Evolutionary conservation across 805 yeast species (phyloP), one percentile per base, ranked within the genome.

Genomic region (Candida palmyrensis): DNA sequence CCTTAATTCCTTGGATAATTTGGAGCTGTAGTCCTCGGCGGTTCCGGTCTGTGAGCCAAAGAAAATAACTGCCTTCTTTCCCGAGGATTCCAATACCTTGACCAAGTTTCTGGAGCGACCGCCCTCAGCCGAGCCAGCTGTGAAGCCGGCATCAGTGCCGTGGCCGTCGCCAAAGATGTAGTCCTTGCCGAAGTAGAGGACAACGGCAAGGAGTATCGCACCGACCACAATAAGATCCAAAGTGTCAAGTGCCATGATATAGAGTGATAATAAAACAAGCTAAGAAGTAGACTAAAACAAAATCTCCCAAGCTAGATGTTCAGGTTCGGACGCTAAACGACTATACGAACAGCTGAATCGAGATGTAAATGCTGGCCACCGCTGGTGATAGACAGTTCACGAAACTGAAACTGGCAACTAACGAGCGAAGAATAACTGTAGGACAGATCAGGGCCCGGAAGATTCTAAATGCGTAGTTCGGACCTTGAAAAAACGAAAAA

Each of bases 11-110:
- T 89, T 88, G 30, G 95, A 78, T 46, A 88, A 79, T 54, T 90
- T 85, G 47, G 82, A 75, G 13, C 97, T 95, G 49, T 88, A 90
- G 53, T 92, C 98, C 62, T 92, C 98, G 27, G 97, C 96, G 12
- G 98, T 92, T 43, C 98, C 98, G 4, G 98, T 92, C 62, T 92
- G 99, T 10, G 97, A 89, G 12, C 96, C 97, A 55, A 73, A 92
- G 40, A 92, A 73, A 3, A 92, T 81, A 27, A 88, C 65, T 23
- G 84, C 82, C 43, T 82, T 81, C 61, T 90, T 89, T 40, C 74
- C 71, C 48, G 79, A 78, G 24, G 65, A 63, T 32, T 65, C 63
- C 45, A 90, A 55, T 3, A 73, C 75, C 37, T 74, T 75, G 7
- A 72, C 65, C 28, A 83, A 59, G 53, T 79, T 79, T 50, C 87